Base-by-base conservation (phyloP, 345 rosid genomes). In the Populus euphratica region DNA sequence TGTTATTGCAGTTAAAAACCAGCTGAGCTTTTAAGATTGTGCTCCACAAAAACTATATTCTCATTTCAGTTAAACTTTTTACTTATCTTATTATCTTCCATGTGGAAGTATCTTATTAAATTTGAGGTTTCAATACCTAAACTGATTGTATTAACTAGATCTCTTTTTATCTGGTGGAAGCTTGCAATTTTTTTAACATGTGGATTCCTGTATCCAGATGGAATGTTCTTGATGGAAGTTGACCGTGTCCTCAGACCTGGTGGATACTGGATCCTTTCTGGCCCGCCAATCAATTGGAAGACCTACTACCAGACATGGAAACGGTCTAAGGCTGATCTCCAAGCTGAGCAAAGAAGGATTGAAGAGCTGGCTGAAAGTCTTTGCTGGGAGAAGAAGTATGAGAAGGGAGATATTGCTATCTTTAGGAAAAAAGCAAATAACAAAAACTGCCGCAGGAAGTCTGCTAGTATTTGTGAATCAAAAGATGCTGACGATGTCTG, bases 341-440 rank as follows among this genome's bases (percentile, higher is more conserved):
- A 85, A 49, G 97, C 92, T 6, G 99, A 96, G 87, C 98, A 96
- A 82, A 92, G 78, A 78, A 83, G 39, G 59, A 93, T 96, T 73
- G 98, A 96, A 86, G 93, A 88, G 69, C 78, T 96, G 39, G 93
- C 98, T 47, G 92, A 89, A 83, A 83, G 81, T 23, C 91, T 96
- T 79, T 93, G 99, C 86, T 96, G 98, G 99, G 99, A 96, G 91
- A 96, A 96, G 81, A 92, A 93, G 83, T 96, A 96, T 41, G 99
- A 96, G 89, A 93, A 96, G 73, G 99, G 96, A 36, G 98, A 96
- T 76, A 86, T 91, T 52, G 99, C 95, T 12, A 96, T 96, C 27
- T 93, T 84, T 80, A 87, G 88, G 76, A 96, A 96, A 88, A 87
- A 82, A 52, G 69, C 84, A 33, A 93, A 91, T 79, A 94, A 89